These are phyloP conservation scores for Pythium aristosporum DNA, from an alignment of 352 stramenopile genomes.

Conservation along the genomic window DNA sequence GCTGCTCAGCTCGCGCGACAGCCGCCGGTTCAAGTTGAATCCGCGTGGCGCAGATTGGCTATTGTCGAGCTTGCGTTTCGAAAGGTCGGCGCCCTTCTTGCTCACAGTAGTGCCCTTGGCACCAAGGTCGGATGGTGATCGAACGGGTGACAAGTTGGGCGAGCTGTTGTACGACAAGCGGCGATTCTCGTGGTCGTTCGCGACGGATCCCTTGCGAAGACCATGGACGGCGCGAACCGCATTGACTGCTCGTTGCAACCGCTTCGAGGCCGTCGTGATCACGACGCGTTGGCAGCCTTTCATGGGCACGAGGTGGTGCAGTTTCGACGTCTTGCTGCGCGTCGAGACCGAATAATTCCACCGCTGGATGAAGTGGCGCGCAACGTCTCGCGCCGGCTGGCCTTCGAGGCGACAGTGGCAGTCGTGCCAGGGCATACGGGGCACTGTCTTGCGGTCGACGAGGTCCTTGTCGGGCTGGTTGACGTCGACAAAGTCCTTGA, in stretches of 20 bases:
- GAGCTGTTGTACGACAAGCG: constrained; percentile 19
- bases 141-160: constrained; percentile 19
- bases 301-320: constrained; percentile 76
- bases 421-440: constrained; percentile 88
- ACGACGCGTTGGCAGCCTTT: constrained; percentile 49
- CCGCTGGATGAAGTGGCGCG: constrained; percentile 84
- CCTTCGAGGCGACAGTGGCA: constrained; percentile 79
- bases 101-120: not conserved
- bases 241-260: constrained; percentile 66
- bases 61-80: not conserved
- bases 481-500: constrained; percentile 85
- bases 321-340: constrained; percentile 68
- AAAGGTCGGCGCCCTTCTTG: not conserved
- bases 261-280: constrained; percentile 40
- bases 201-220: constrained; percentile 23
- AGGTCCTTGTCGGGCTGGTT: constrained; percentile 71
- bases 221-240: constrained; percentile 52
- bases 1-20: constrained; percentile 19
- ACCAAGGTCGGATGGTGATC: not conserved
- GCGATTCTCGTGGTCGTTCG: constrained; percentile 11
- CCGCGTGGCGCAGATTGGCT: constrained; percentile 10
- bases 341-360: constrained; percentile 89
- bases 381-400: constrained; percentile 77
- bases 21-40: constrained; percentile 24
- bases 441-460: constrained; percentile 67